Conservation (phyloP, 78 protist genomes). For the slime mould (Dictyostelium discoideum) region dicty_2.7 NC_007091.3:553001-553500, state of each 20-base stretch:
- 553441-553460: conserved; percentile 38
- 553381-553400: neutral
- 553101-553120: conserved; percentile 72
- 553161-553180: neutral
- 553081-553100: conserved; percentile 34
- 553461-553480: conserved; percentile 49
- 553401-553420: neutral
- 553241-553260: conserved; percentile 58
- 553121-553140: conserved; percentile 61
- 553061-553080: conserved; percentile 28
- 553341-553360: neutral
- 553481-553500: conserved; percentile 78
- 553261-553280: conserved; percentile 56
- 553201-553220: conserved; percentile 21
- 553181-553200: conserved; percentile 14
- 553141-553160: neutral
- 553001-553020: neutral
- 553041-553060: conserved; percentile 15
- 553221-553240: conserved; percentile 14
- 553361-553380: neutral
- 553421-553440: conserved; percentile 20
- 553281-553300: conserved; percentile 22
- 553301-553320: conserved; percentile 30
- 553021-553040: neutral
- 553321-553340: neutral